Conservation (phyloP, 2,329 filamentous ascomycete species). For the Beauveria asiatica region DNA sequence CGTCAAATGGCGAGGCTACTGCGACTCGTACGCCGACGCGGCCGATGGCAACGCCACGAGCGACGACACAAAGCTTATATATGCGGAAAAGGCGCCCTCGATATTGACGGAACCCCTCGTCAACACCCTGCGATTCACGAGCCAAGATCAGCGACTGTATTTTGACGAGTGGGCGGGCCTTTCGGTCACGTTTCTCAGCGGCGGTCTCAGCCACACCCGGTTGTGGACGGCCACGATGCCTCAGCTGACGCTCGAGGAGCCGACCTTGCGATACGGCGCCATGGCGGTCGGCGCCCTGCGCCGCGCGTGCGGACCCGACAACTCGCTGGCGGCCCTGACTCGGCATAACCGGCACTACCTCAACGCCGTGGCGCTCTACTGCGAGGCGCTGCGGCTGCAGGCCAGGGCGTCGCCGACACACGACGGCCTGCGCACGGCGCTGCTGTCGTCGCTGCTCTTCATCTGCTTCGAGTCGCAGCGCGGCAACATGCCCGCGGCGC, state of each 20-base stretch:
- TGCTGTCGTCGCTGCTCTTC: constrained; percentile 31
- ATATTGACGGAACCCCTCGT: constrained; percentile 25
- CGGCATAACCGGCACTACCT: constrained; percentile 29
- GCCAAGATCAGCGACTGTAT: constrained; percentile 26
- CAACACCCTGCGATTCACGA: constrained; percentile 27
- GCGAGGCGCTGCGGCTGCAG: constrained; percentile 32
- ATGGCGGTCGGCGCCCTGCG: constrained; percentile 33
- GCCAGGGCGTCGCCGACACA: constrained; percentile 27
- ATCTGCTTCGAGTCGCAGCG: constrained; percentile 34
- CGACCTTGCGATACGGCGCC: constrained; percentile 29
- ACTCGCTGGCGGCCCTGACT: constrained; percentile 15
- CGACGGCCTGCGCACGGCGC: constrained; percentile 29
- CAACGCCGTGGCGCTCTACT: constrained; percentile 32
- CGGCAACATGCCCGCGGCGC: constrained; percentile 30
- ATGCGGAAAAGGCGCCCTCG: constrained; percentile 22
- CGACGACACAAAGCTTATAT: constrained; percentile 21
- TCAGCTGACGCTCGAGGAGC: constrained; percentile 29
- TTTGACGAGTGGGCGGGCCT: constrained; percentile 30
- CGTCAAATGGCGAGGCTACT: constrained; percentile 33
- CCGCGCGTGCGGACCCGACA: constrained; percentile 23
- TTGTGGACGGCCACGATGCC: constrained; percentile 34
- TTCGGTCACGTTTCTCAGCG: constrained; percentile 27
- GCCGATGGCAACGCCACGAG: constrained; percentile 9
- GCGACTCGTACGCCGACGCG: constrained; percentile 25
- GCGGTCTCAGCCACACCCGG: constrained; percentile 24